These are phyloP conservation scores for Ascoidea tarda DNA, from an alignment of 805 yeast species.

Conservation along the genomic window DNA sequence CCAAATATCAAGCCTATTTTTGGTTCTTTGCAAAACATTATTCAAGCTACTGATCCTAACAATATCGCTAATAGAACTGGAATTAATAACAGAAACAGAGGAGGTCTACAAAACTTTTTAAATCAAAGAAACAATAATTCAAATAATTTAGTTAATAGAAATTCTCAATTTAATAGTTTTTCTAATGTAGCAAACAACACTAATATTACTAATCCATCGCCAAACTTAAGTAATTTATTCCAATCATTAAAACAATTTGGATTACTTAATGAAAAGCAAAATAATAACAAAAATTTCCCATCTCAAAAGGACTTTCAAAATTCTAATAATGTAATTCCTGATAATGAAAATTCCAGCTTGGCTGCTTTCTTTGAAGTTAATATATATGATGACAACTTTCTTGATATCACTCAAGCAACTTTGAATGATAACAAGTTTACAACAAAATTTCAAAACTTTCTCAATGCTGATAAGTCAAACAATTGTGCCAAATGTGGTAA, in stretches of 20 bases:
- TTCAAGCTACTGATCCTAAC: too few relatives aligned
- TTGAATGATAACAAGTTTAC: constrained; percentile 15
- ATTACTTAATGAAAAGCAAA: constrained; percentile 16
- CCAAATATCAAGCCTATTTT: neutral
- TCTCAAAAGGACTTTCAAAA: constrained; percentile 7
- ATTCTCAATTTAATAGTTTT: too few relatives aligned
- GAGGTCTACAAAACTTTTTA: too few relatives aligned
- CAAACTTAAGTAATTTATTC: constrained; percentile 20
- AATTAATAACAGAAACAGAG: too few relatives aligned
- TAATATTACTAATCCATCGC: constrained; percentile 6
- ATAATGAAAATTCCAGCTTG: neutral
- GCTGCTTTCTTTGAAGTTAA: neutral
- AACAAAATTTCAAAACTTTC: constrained; percentile 17
- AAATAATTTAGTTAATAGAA: too few relatives aligned
- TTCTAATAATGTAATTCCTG: neutral
- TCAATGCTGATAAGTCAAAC: constrained; percentile 50
- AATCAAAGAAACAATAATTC: too few relatives aligned
- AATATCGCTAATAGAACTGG: too few relatives aligned
- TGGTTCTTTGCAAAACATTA: too few relatives aligned
- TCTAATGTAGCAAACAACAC: neutral
- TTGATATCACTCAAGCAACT: constrained; percentile 21
- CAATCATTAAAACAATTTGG: constrained; percentile 22
- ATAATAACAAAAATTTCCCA: constrained; percentile 3
- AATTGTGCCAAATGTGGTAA: constrained; percentile 89
- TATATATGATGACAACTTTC: constrained; percentile 15